Conservation (phyloP, 768 basidiomycete genomes). For the Lentinula detonsa region DNA sequence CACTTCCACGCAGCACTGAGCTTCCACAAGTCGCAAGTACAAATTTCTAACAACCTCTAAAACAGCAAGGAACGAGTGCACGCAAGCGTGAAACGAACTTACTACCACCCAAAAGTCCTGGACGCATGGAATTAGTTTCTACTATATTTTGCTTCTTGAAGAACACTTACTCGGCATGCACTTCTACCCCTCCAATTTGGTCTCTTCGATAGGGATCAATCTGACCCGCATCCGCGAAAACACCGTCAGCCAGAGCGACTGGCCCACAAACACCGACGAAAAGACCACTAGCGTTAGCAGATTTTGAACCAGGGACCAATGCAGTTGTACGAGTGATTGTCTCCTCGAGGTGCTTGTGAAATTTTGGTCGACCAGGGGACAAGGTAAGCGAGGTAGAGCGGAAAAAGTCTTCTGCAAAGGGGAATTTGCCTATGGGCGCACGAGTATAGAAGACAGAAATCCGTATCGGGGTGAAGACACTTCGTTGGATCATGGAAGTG, state of each 20-base stretch:
- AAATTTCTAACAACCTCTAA: neutral
- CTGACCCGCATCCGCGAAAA: slow-evolving; percentile 23
- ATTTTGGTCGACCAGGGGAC: slow-evolving; percentile 34
- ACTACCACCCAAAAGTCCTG: slow-evolving; percentile 1
- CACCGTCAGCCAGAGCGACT: slow-evolving; percentile 25
- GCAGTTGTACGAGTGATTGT: slow-evolving; percentile 27
- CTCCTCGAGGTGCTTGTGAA: slow-evolving; percentile 27
- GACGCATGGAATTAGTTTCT: neutral
- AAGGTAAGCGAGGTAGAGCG: slow-evolving; percentile 28
- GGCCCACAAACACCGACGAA: slow-evolving; percentile 41
- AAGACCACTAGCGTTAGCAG: slow-evolving; percentile 26
- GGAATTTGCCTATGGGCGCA: slow-evolving; percentile 19
- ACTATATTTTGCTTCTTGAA: neutral
- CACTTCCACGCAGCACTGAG: too few relatives aligned
- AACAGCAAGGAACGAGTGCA: too few relatives aligned
- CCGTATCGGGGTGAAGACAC: slow-evolving; percentile 20
- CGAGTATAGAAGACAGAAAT: slow-evolving; percentile 39
- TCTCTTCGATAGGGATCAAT: slow-evolving; percentile 26
- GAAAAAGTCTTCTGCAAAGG: slow-evolving; percentile 24
- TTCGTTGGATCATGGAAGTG: slow-evolving; percentile 23
- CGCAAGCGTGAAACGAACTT: neutral
- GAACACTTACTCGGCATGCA: slow-evolving; percentile 23
- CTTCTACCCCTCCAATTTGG: slow-evolving; percentile 37
- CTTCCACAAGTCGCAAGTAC: too few relatives aligned
- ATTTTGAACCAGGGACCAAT: slow-evolving; percentile 15